Base-by-base conservation (phyloP, 441 rosid genomes). In the Francoa sonchifolia region DNA sequence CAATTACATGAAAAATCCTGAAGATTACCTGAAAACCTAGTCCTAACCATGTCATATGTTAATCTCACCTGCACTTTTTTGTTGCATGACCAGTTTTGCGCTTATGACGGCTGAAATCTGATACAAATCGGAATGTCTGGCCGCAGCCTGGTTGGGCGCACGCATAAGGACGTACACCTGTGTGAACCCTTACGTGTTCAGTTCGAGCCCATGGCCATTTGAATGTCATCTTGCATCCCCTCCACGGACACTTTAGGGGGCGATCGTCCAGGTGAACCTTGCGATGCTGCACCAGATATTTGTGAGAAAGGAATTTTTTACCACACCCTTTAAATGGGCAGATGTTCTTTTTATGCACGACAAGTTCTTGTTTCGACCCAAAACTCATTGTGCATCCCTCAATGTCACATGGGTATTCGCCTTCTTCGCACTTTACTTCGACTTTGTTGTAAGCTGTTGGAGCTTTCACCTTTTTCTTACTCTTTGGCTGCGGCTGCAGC, bases 181-280 rank as follows among this genome's bases (percentile, higher is more conserved):
- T 92, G 76, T 92, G 99, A 54, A 87, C 99, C 69, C 99, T 66
- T 6, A 84, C 63, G 59, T 92, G 99, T 52, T 92, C 97, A 0
- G 99, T 92, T 27, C 97, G 61, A 2, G 99, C 94, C 99, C 99
- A 92, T 17, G 97, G 89, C 97, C 97, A 92, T 62, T 92, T 92
- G 67, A 92, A 92, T 12, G 95, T 58, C 97, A 84, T 87, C 71
- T 81, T 83, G 61, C 99, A 92, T 23, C 99, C 97, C 44, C 81
- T 92, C 99, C 99, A 92, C 0, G 99, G 99, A 56, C 99, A 92
- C 68, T 92, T 87, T 14, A 92, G 81, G n/a, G 99, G 97, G 17
- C 99, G 84, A n/a, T 87, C 99, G 19, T 87, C 95, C 19, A 54
- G 31, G 53, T 92, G 99, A 43, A 92, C 97, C 26, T 94, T 66